Base-by-base conservation (phyloP, 208 protist species). In the Sergeia podlipaevii region DNA sequence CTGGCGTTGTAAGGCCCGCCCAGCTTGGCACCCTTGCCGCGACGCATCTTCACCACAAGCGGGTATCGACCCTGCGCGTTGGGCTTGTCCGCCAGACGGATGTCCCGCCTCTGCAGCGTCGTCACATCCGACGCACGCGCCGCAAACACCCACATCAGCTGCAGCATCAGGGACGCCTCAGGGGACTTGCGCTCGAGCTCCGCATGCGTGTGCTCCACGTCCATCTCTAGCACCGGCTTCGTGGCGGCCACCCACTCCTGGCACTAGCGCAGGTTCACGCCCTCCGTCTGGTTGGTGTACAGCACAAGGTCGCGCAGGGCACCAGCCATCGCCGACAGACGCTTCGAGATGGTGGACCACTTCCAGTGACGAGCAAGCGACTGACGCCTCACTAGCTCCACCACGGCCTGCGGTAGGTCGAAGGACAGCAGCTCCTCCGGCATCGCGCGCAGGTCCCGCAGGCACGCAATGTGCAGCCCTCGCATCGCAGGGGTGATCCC, bases 141-240 rank as follows among this genome's bases (percentile, higher is more conserved):
- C 49, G 49, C 49, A 37, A 32, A 55, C 23, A 23, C 32, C 49
- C 49, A 55, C 33, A 55, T 17, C 3, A 55, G 28, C 3, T 32
- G 13, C 18, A 55, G 49, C 21, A 43, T 32, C 17, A 55, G 49
- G 28, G 21, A 23, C 6, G 49, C 49, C 11, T 44, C 34, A 13
- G 49, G 49, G 33, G 6, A 17, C 33, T 29, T 5, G 49, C 43
- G 49, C 3, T 37, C 34, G 17, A 55, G 49, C 7, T 6, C 17
- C 6, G 39, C 17, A 20, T 45, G 6, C 39, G 39, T 21, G 10
- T 45, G 18, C 39, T 6, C 39, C n/a, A 15, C 5, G 18, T 45
- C 39, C 17, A 45, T 10, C 17, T 21, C 17, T 5, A 26, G 39
- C 10, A 20, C 39, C 10, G 39, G 18, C 39, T 45, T 45, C 17